Base-by-base conservation (phyloP, 2,329 filamentous ascomycete genomes). In the Cadophora malorum region DNA sequence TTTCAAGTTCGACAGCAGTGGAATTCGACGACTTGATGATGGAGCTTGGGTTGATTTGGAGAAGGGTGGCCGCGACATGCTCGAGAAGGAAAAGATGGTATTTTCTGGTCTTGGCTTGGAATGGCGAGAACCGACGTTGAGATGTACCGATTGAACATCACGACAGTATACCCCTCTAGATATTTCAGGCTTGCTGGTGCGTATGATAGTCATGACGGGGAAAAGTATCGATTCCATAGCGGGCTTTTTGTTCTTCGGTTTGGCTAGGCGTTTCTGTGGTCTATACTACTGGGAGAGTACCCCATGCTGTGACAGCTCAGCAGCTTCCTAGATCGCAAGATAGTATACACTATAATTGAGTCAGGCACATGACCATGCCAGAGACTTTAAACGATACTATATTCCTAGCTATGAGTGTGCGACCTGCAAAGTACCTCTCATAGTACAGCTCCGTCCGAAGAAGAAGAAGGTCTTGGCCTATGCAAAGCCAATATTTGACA, bases 1-100 rank as follows among this genome's bases (percentile, higher is more conserved):
- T 0, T 90, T 93, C 84, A 97, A 96, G 78, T 98, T 98, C 76
- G 94, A 97, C 77, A 96, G 91, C 70, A 96, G 92, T 75, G 96
- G 96, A 0, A 87, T 97, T 12, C 85, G 94, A 55, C 88, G 88
- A 74, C 83, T 90, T 9, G 78, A 75, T 9, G 87, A 89, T 64
- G 92, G 92, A 1, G 79, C 80, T 3, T 89, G 90, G 82, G 86
- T 95, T n/a, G 89, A 96, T 78, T 74, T 96, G 8, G 87, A 89
- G 85, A 91, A 82, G 76, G 84, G 75, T 1, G 86, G 86, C 85
- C 75, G 77, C 25, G 79, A 74, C 53, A 88, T 92, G 82, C 81
- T 88, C 76, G 90, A 91, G 72, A 92, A 94, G 6, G 94, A 97
- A 81, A 89, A 83, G 79, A 86, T 88, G 70, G 90, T 97, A 0